These are phyloP conservation scores for Mucor velutinosus DNA, from an alignment of 371 early-diverging fungal genomes.

Conservation along the genomic window DNA sequence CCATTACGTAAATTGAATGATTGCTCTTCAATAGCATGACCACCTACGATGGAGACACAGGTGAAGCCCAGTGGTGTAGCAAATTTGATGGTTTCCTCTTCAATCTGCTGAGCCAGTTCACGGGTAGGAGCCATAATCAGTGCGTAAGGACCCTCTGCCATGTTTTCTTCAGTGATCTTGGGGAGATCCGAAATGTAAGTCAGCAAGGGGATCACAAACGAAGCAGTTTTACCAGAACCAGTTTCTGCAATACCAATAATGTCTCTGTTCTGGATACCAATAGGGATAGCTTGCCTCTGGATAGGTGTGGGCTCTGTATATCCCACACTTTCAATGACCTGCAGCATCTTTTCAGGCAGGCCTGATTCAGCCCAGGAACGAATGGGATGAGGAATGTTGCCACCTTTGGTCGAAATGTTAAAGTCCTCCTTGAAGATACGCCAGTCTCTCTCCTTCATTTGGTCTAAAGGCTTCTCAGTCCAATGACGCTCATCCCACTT, in stretches of 20 bases:
- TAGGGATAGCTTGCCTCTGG: conserved; percentile 97
- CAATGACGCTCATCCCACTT: conserved; percentile 93
- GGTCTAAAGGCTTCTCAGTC: conserved; percentile 87
- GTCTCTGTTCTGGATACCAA: conserved; percentile 90
- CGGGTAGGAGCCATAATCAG: conserved; percentile 95
- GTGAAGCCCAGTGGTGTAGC: conserved; percentile 78
- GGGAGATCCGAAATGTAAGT: conserved; percentile 85
- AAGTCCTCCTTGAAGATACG: conserved; percentile 98
- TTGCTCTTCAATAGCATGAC: conserved; percentile 89
- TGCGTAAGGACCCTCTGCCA: conserved; percentile 89
- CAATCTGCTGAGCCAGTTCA: conserved; percentile 95
- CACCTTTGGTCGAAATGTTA: conserved; percentile 93
- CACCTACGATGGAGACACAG: conserved; percentile 93
- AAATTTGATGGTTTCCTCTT: conserved; percentile 87
- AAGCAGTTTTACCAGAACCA: conserved; percentile 97
- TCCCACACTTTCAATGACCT: conserved; percentile 77
- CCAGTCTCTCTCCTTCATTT: conserved; percentile 98
- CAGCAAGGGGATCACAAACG: conserved; percentile 96
- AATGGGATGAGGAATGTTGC: conserved; percentile 90
- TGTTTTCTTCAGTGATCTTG: conserved; percentile 70
- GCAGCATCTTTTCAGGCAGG: conserved; percentile 68
- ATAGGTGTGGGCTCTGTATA: conserved; percentile 98
- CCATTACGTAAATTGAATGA: conserved; percentile 83
- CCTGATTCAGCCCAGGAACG: conserved; percentile 88
- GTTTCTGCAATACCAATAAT: conserved; percentile 99